phyloP scores from a whole-genome alignment of 768 basidiomycete species.

The Tubosaeta brunneosetosa region DNA sequence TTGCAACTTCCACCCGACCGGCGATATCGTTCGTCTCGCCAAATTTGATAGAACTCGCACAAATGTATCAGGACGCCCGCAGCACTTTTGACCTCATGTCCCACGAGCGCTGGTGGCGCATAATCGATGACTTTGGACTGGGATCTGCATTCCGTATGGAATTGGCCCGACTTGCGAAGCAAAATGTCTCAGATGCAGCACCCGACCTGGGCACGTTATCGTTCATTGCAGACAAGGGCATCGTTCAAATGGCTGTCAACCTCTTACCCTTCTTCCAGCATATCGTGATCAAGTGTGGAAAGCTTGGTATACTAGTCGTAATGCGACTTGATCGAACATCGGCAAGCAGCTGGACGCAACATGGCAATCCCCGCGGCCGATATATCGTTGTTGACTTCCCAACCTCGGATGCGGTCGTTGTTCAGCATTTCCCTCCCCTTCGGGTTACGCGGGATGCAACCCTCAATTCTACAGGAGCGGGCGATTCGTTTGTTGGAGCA shows the following conservation, averaged over 20 bases:
- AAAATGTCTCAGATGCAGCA: slow-evolving; percentile 38
- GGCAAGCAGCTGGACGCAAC: slow-evolving; percentile 48
- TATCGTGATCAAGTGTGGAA: slow-evolving; percentile 82
- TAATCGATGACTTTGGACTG: slow-evolving; percentile 61
- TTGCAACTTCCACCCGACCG: slow-evolving; percentile 31
- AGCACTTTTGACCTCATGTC: slow-evolving; percentile 48
- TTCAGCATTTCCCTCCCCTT: slow-evolving; percentile 71
- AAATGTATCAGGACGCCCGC: slow-evolving; percentile 50
- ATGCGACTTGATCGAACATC: slow-evolving; percentile 48
- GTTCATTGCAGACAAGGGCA: slow-evolving; percentile 64
- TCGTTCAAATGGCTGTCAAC: slow-evolving; percentile 75
- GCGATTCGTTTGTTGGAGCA: slow-evolving; percentile 85
- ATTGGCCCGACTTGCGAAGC: slow-evolving; percentile 55
- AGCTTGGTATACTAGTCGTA: slow-evolving; percentile 57
- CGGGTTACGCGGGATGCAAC: slow-evolving; percentile 32
- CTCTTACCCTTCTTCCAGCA: slow-evolving; percentile 83
- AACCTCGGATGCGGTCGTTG: slow-evolving; percentile 45
- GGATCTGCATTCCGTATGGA: slow-evolving; percentile 62
- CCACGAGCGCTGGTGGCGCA: slow-evolving; percentile 59
- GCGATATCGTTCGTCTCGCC: slow-evolving; percentile 77
- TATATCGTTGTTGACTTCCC: slow-evolving; percentile 49
- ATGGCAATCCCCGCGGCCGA: slow-evolving; percentile 44
- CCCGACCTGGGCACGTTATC: slow-evolving; percentile 43
- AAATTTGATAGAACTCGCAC: slow-evolving; percentile 73
- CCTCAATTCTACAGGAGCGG: slow-evolving; percentile 86